A percentile compares a stretch with the other conserved stretches of the same genome.
Evolutionary conservation across 2,329 filamentous ascomycete genomes (phyloP).

Genomic region (Fusarium oligoseptatum): DNA sequence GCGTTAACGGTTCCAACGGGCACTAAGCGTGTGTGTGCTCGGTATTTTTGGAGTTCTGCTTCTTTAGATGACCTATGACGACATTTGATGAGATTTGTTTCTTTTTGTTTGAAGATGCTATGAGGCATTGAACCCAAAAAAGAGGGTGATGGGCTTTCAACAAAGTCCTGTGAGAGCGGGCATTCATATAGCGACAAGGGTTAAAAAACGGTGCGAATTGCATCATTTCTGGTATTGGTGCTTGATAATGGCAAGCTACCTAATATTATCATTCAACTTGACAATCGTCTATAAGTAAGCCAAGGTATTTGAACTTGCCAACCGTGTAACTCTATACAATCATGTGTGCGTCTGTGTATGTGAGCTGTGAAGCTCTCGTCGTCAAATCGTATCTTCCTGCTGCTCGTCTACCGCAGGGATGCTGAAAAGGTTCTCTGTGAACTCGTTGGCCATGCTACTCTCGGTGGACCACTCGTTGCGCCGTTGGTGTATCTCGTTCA

Average conservation of each 20-base stretch:
- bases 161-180: constrained; percentile 18
- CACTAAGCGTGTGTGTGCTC: constrained; percentile 25
- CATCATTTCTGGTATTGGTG: constrained; percentile 36
- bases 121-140: constrained; percentile 30
- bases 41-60: constrained; percentile 6
- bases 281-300: constrained; percentile 12
- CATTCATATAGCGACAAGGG: constrained; percentile 39
- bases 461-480: constrained; percentile 48
- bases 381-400: constrained; percentile 8
- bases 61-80: constrained; percentile 35
- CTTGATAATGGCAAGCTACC: constrained; percentile 41
- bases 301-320: constrained; percentile 3
- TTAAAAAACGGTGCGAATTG: constrained; percentile 27
- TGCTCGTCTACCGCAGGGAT: constrained; percentile 29
- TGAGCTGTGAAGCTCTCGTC: not conserved
- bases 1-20: constrained; percentile 46
- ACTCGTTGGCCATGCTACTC: constrained; percentile 50
- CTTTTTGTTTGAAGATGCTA: constrained; percentile 20
- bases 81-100: constrained; percentile 38
- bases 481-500: constrained; percentile 58
- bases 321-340: constrained; percentile 10
- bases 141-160: constrained; percentile 18
- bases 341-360: not conserved
- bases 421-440: constrained; percentile 48
- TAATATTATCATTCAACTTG: constrained; percentile 30